Percentiles rank a stretch among this genome's conserved stretches.
These are phyloP conservation scores for Chaetomium strumarium DNA, from an alignment of 2,329 filamentous ascomycete species.

Conservation along the genomic window DNA sequence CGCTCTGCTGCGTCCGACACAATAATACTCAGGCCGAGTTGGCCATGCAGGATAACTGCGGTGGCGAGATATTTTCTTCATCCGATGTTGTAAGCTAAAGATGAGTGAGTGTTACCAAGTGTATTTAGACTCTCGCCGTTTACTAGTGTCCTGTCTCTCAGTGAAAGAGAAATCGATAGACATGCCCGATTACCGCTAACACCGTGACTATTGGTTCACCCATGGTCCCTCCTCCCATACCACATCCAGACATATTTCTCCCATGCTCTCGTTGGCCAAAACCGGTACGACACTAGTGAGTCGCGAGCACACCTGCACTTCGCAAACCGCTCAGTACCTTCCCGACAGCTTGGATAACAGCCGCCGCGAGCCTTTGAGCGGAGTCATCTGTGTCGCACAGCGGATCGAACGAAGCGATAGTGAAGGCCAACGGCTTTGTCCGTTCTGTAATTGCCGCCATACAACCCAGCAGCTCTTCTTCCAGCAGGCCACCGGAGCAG, in stretches of 20 bases:
- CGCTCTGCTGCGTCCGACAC: no score
- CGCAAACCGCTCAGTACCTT: constrained; percentile 1
- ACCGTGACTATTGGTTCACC: no score
- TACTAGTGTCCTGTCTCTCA: no score
- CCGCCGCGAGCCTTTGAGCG: neutral
- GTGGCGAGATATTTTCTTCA: neutral
- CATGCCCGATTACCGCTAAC: no score
- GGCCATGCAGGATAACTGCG: neutral
- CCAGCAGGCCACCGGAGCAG: constrained; percentile 2
- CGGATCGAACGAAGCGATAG: constrained; percentile 17
- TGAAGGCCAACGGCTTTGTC: constrained; percentile 9
- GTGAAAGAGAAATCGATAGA: no score
- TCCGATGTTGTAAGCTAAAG: neutral
- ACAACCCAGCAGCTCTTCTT: constrained; percentile 9
- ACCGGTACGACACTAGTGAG: no score
- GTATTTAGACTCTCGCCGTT: neutral
- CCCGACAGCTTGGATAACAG: neutral
- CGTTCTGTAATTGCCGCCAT: constrained; percentile 6
- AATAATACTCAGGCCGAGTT: no score
- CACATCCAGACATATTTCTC: no score
- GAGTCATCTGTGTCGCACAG: constrained; percentile 9
- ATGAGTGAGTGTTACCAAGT: neutral
- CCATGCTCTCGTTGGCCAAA: no score
- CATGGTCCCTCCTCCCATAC: no score
- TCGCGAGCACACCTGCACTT: neutral